Conservation (phyloP, 768 basidiomycete genomes). For the Crepidotus variabilis region DNA sequence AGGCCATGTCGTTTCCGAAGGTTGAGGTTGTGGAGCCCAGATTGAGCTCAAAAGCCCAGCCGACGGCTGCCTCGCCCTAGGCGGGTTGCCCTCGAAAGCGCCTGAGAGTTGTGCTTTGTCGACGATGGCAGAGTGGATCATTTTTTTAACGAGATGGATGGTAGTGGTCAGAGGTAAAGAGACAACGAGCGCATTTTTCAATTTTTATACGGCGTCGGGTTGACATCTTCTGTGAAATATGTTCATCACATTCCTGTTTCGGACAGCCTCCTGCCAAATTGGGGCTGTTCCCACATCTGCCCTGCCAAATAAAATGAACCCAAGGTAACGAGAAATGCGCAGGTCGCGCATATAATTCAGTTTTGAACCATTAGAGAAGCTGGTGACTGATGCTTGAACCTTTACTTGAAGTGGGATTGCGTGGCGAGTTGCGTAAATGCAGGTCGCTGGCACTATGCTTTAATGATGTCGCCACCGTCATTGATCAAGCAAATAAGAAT, state of each 20-base stretch:
- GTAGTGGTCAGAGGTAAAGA: conserved; percentile 44
- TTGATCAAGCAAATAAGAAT: no score
- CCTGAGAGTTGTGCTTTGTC: conserved; percentile 28
- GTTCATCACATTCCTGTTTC: conserved; percentile 29
- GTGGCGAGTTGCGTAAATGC: neutral
- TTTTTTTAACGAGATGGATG: conserved; percentile 22
- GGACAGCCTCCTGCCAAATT: conserved; percentile 30
- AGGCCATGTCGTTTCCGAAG: conserved; percentile 65
- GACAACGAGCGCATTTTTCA: conserved; percentile 18
- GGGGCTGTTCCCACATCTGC: conserved; percentile 14
- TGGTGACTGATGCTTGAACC: neutral
- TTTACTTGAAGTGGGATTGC: no score
- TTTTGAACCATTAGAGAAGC: neutral
- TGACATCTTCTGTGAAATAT: conserved; percentile 30
- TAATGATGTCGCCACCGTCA: no score
- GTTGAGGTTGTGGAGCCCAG: conserved; percentile 81
- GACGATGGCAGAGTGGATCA: conserved; percentile 28
- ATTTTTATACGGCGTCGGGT: conserved; percentile 31
- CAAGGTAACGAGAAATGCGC: neutral
- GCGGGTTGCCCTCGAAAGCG: conserved; percentile 36
- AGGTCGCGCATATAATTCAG: conserved; percentile 6
- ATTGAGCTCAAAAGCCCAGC: conserved; percentile 53
- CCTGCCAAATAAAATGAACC: neutral
- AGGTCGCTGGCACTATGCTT: neutral
- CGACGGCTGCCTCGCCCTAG: conserved; percentile 36